Base-by-base conservation (phyloP, 2,329 filamentous ascomycete species). In the Echinosphaeria canescens region DNA sequence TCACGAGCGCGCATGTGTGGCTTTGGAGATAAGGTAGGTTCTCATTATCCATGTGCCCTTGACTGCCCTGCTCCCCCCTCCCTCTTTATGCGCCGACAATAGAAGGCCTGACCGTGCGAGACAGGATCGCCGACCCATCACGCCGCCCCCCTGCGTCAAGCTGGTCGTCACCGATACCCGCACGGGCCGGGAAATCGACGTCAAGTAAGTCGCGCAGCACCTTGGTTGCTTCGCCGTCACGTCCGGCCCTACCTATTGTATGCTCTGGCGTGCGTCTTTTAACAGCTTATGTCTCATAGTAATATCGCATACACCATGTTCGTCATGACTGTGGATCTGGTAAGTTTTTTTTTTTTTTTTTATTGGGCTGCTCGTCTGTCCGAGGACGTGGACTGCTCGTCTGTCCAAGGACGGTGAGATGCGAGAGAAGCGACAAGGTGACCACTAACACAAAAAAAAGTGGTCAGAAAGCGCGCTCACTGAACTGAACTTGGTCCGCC, bases 1-100 rank as follows among this genome's bases (percentile, higher is more conserved):
- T 63, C 80, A 40, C 71, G 88, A 40, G 88, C 88, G 36, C 78
- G 88, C 33, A 95, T 95, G 88, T 98, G 88, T 54, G 88, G 88
- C 6, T 98, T 95, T 53, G 88, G 88, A 34, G 88, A 98, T 56
- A 98, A 95, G 64, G 80, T 88, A 52, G 30, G 54, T 27, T 28
- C n/a, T n/a, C n/a, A n/a, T n/a, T n/a, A n/a, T n/a, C n/a, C n/a
- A n/a, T n/a, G n/a, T n/a, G n/a, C n/a, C n/a, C n/a, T n/a, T n/a
- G n/a, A n/a, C n/a, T n/a, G 13, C 26, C 27, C 11, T 8, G 23
- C 29, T 17, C 27, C 22, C 17, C 17, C 17, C 17, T 10, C 17
- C 17, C 17, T n/a, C n/a, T n/a, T n/a, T n/a, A n/a, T n/a, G n/a
- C n/a, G n/a, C n/a, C n/a, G n/a, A n/a, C n/a, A n/a, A n/a, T n/a